Evolutionary conservation across 306 rosid species (phyloP), one percentile per base, ranked within the genome.

Genomic region (Dalbergia oliveri): DNA sequence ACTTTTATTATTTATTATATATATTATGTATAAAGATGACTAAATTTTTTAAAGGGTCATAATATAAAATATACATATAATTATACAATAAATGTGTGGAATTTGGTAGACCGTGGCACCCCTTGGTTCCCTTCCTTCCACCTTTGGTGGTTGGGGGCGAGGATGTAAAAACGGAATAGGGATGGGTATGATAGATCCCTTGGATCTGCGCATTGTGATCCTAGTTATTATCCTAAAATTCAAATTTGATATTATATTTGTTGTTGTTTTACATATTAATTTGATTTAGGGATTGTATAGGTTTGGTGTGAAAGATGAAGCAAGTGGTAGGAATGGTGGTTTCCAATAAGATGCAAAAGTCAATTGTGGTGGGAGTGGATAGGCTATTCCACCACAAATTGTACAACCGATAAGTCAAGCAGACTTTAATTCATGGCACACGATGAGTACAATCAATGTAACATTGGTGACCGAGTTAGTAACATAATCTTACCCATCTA

Each of bases 261-360:
- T 35, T 50, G 57, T 50, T 51, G n/a, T 51, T 51, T 44, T 75
- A 50, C 16, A 21, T 41, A 3, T 50, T 49, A 69, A 82, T 69
- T 51, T 74, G 84, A 63, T 34, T 23, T 67, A 76, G 78, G 84
- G 63, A 13, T 73, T 82, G 41, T 65, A 15, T 59, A 21, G 72
- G 75, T 67, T 73, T 34, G 41, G 60, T 37, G 37, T 58, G 39
- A 80, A n/a, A 82, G 85, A 94, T 94, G 98, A 94, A 92, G 93
- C 87, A 84, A 53, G 94, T 94, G 53, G 88, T 94, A 57, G 98
- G 97, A 23, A 91, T 80, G 88, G 98, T 94, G 75, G 92, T 94
- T 19, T 94, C 97, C 8, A 94, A 94, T 88, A 94, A 94, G 86
- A 94, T 94, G 98, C 97, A 94, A 89, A 92, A 94, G 43, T 92